These are phyloP conservation scores for Coemansia sp. DNA, from an alignment of 192 early-diverging fungal species.

Conservation along the genomic window DNA sequence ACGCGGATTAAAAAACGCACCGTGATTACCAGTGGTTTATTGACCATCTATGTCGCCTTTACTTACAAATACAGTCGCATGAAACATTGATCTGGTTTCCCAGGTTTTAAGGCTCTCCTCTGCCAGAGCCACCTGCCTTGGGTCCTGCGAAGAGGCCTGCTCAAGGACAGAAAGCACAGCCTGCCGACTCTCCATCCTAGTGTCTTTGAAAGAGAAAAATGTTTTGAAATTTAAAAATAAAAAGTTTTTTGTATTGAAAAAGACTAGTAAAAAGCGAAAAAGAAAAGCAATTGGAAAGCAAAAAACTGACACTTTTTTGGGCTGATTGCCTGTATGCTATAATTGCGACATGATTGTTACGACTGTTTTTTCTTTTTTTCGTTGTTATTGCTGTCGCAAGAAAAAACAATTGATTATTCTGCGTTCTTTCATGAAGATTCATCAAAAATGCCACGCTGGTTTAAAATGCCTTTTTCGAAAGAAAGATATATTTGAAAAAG, in stretches of 20 bases:
- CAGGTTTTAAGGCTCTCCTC: slow-evolving; percentile 66
- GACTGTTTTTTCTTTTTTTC: too few relatives aligned
- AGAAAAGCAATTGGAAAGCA: not conserved
- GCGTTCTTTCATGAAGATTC: too few relatives aligned
- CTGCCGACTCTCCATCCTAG: slow-evolving; percentile 17
- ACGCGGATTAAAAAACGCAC: too few relatives aligned
- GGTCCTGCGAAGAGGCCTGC: slow-evolving; percentile 68
- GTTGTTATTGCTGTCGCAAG: too few relatives aligned
- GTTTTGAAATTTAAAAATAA: not conserved
- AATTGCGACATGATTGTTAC: too few relatives aligned
- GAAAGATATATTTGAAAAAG: too few relatives aligned
- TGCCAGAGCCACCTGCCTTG: slow-evolving; percentile 58
- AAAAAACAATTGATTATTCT: too few relatives aligned
- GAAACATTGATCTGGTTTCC: slow-evolving; percentile 71
- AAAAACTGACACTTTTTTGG: not conserved
- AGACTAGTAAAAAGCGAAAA: not conserved
- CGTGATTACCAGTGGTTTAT: too few relatives aligned
- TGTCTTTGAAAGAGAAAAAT: not conserved
- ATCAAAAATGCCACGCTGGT: too few relatives aligned
- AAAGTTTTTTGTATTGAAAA: not conserved
- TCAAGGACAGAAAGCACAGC: slow-evolving; percentile 52
- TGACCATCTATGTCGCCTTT: too few relatives aligned
- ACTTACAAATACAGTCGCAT: slow-evolving; percentile 64
- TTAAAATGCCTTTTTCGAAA: too few relatives aligned
- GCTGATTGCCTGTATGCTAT: not conserved